Evolutionary conservation across 2,329 filamentous ascomycete genomes (phyloP).

Genomic region (Albifimbria verrucaria): DNA sequence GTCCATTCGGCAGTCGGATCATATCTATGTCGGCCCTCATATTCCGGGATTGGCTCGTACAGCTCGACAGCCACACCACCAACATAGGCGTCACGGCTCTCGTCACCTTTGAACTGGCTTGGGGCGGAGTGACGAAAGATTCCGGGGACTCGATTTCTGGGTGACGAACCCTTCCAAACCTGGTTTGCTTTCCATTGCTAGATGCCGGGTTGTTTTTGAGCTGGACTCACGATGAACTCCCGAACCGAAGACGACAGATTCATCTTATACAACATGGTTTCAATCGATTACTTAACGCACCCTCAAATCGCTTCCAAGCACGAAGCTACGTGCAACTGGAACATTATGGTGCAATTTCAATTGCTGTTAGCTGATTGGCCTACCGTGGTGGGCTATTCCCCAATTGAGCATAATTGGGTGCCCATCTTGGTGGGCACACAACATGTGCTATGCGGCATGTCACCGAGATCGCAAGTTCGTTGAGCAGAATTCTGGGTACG

Average conservation of each 20-base stretch:
- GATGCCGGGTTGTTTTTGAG: no score
- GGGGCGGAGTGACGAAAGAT: not conserved
- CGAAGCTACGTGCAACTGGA: not conserved
- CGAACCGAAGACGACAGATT: no score
- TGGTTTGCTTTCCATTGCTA: not conserved
- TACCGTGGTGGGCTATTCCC: not conserved
- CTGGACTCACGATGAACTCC: no score
- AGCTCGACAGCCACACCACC: slow-evolving; percentile 7
- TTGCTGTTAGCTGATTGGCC: not conserved
- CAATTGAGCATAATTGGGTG: not conserved
- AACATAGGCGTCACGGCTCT: not conserved
- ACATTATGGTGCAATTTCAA: not conserved
- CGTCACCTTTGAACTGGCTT: not conserved
- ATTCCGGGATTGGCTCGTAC: slow-evolving; percentile 50
- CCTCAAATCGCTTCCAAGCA: not conserved
- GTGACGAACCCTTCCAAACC: not conserved
- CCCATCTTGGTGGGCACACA: not conserved
- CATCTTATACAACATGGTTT: not conserved
- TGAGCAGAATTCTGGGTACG: not conserved
- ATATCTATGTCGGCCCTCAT: slow-evolving; percentile 57
- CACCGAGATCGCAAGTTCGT: not conserved
- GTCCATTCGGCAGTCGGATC: slow-evolving; percentile 57
- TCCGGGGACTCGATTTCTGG: not conserved
- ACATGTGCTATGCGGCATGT: not conserved
- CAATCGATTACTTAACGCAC: not conserved